Evolutionary conservation across 441 rosid species (phyloP).

Genomic region (Euphorbia corollata): DNA sequence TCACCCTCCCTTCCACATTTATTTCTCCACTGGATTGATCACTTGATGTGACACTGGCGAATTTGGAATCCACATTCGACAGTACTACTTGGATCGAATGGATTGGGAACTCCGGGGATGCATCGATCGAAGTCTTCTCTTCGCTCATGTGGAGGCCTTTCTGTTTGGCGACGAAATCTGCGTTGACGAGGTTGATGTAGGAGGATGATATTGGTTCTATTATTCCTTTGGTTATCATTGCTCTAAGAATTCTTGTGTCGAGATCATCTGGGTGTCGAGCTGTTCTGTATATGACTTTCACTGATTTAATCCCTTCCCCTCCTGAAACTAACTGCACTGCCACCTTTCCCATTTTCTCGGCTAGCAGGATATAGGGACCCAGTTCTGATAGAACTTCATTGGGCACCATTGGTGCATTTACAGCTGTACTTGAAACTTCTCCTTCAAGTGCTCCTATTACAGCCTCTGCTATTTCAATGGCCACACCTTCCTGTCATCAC

Average conservation of each 20-base stretch:
- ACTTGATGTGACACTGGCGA: conserved; percentile 66
- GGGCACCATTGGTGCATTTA: conserved; percentile 94
- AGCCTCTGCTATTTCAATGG: conserved; percentile 88
- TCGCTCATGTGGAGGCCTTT: conserved; percentile 72
- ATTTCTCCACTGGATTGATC: conserved; percentile 38
- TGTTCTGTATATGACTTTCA: conserved; percentile 61
- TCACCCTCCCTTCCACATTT: conserved; percentile 62
- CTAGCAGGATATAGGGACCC: conserved; percentile 64
- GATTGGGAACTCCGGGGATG: conserved; percentile 65
- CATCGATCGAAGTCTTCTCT: conserved; percentile 57
- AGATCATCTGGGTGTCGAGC: conserved; percentile 72
- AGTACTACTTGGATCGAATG: conserved; percentile 65
- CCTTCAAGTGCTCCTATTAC: conserved; percentile 85
- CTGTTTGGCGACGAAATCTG: conserved; percentile 83
- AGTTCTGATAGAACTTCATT: conserved; percentile 72
- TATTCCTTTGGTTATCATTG: conserved; percentile 90
- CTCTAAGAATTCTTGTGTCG: conserved; percentile 84
- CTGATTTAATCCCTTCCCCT: conserved; percentile 66
- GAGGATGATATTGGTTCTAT: conserved; percentile 66
- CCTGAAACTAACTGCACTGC: conserved; percentile 83
- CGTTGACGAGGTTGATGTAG: conserved; percentile 73
- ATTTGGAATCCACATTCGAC: conserved; percentile 68
- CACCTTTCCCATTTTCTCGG: conserved; percentile 80
- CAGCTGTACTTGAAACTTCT: conserved; percentile 87
- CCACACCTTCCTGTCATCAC: conserved; percentile 64